Base-by-base conservation (phyloP, 1,139 yeast species). In the Sugiyamaella paludigena region DNA sequence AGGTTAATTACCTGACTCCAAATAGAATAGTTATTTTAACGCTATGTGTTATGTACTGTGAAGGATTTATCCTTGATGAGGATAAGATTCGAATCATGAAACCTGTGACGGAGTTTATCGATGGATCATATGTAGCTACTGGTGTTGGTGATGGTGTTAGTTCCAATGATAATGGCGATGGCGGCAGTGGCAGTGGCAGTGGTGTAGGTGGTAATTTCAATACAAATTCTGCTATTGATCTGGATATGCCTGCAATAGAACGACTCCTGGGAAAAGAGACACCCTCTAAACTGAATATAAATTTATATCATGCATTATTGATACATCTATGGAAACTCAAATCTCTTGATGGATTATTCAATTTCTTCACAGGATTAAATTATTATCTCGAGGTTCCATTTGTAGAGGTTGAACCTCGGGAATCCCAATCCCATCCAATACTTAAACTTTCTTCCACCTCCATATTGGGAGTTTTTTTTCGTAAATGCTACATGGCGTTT, bases 401-500 rank as follows among this genome's bases (percentile, higher is more conserved):
- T 27, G 24, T 29, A 7, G 41, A 37, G 27, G 41, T 9, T 35
- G 24, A 27, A 40, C 10, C 24, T 33, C 15, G 33, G 34, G 11
- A 7, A 40, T n/a, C 19, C 9, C 35, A 29, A 42, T 41, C 45
- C 15, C 33, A 16, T 15, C 28, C 33, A 11, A 9, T 3, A 26
- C 11, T 29, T 31, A 38, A 41, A 16, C 44, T 52, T 8, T 16
- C 43, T 19, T 8, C 53, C 24, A 32, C 42, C 10, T 60, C 65
- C 2, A 53, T 75, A 37, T 56, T 77, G 26, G 80, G 80, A 3
- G 59, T 64, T 7, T 76, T 73, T 57, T 73, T 76, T 9, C 56
- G 66, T 11, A 61, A 62, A 30, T 69, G 81, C 35, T 69, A 75
- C 0, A 69, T 79, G 4, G 74, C 82, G 7, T 78, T 77, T 57